Conservation (phyloP, 108 stramenopile species). For the Conticribra weissflogii region DNA sequence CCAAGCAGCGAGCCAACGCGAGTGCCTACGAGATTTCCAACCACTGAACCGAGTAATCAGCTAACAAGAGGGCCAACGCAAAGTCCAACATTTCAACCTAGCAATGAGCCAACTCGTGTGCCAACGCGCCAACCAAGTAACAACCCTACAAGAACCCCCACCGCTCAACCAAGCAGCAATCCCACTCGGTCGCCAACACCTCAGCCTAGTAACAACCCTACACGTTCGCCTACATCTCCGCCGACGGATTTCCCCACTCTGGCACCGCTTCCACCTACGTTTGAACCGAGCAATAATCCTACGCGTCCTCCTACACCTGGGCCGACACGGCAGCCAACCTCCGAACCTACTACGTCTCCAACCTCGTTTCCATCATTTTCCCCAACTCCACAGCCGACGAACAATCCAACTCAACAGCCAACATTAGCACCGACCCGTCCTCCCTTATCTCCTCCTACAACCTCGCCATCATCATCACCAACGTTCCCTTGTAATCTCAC, state of each 20-base stretch:
- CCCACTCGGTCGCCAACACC: no score
- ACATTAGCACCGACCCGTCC: slow-evolving; percentile 5
- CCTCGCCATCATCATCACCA: slow-evolving; percentile 16
- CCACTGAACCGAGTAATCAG: not conserved
- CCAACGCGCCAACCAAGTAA: not conserved
- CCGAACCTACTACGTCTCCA: slow-evolving; percentile 4
- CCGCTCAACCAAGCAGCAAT: no score
- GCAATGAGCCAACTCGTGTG: not conserved
- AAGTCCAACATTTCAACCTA: slow-evolving; percentile 2
- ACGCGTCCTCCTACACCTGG: not conserved
- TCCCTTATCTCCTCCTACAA: slow-evolving; percentile 5
- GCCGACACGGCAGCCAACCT: not conserved
- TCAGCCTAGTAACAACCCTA: no score
- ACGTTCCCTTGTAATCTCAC: slow-evolving; percentile 36
- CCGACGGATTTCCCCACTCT: no score
- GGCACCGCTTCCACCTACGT: no score
- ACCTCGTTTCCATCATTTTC: slow-evolving; percentile 10
- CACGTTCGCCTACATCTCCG: no score
- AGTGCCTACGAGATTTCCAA: slow-evolving; percentile 14
- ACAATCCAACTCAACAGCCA: slow-evolving; percentile 2
- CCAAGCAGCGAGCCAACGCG: not conserved
- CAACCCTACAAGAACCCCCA: slow-evolving; percentile 6
- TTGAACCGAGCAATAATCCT: no score
- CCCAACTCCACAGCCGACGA: slow-evolving; percentile 7
- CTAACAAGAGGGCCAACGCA: slow-evolving; percentile 5